phyloP scores from a whole-genome alignment of 345 rosid genomes.

The Sisymbrium altissimum region DNA sequence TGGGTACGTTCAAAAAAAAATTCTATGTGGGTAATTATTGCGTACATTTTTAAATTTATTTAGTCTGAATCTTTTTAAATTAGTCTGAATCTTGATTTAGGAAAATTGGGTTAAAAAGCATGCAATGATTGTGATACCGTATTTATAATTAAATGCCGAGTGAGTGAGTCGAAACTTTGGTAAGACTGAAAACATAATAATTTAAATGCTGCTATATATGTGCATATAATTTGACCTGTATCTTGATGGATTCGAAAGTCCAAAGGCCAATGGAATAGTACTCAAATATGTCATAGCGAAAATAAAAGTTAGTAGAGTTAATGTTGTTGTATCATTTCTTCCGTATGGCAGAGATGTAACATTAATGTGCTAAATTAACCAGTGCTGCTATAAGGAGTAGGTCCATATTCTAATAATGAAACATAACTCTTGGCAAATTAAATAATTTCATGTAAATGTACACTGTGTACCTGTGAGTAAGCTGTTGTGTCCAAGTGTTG shows the following conservation, averaged over 20 bases:
- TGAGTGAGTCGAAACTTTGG: neutral
- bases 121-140: slow-evolving; percentile 7
- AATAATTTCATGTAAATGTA: slow-evolving; percentile 27
- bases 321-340: slow-evolving; percentile 13
- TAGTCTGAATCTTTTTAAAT: neutral
- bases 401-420: neutral
- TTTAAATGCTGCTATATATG: neutral
- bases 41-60: neutral
- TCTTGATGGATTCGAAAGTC: neutral
- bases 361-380: slow-evolving; percentile 18
- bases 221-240: neutral
- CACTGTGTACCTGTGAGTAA: neutral
- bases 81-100: neutral
- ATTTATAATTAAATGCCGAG: neutral
- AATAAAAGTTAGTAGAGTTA: neutral
- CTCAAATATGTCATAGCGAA: neutral
- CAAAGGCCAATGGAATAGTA: neutral
- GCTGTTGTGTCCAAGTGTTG: neutral
- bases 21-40: no score
- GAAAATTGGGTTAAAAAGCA: neutral
- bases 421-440: neutral
- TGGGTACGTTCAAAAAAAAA: no score
- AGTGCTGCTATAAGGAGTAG: neutral
- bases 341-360: slow-evolving; percentile 8
- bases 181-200: neutral